phyloP scores from a whole-genome alignment of 176 grass and related monocot genomes.

The Triticum timopheevii region DNA sequence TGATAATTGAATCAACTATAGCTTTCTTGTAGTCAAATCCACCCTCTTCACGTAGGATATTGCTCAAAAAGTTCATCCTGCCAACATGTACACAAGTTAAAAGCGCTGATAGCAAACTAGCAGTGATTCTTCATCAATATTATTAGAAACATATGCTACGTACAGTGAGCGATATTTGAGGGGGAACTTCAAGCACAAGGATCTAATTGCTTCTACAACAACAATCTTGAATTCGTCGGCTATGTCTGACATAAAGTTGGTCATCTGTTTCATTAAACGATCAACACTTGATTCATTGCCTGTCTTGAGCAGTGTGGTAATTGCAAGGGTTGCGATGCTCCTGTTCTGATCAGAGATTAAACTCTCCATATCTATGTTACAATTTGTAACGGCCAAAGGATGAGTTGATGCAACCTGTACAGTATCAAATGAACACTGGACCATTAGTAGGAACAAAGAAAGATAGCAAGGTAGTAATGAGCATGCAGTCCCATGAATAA shows the following conservation, averaged over 20 bases:
- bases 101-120: conserved; percentile 3
- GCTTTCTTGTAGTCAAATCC: conserved; percentile 99
- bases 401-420: conserved; percentile 88
- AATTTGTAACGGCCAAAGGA: conserved; percentile 96
- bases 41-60: conserved; percentile 96
- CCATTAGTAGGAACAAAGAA: conserved; percentile 24
- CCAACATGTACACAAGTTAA: conserved; percentile 28
- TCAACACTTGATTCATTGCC: conserved; percentile 99
- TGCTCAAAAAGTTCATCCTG: conserved; percentile 99
- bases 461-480: background rate
- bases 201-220: conserved; percentile 97
- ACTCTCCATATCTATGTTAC: conserved; percentile 99
- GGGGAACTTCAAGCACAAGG: conserved; percentile 96
- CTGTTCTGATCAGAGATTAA: conserved; percentile 98
- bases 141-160: conserved; percentile 26
- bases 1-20: conserved; percentile 97
- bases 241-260: conserved; percentile 97
- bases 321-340: conserved; percentile 97
- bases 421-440: conserved; percentile 26
- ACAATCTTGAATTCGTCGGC: conserved; percentile 99
- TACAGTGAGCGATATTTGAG: conserved; percentile 98
- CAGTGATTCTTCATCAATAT: background rate
- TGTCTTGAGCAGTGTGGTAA: conserved; percentile 93
- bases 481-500: background rate
- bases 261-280: conserved; percentile 99